Base-by-base conservation (phyloP, 169 alveolate genomes). In the Plasmodium ovale region DNA sequence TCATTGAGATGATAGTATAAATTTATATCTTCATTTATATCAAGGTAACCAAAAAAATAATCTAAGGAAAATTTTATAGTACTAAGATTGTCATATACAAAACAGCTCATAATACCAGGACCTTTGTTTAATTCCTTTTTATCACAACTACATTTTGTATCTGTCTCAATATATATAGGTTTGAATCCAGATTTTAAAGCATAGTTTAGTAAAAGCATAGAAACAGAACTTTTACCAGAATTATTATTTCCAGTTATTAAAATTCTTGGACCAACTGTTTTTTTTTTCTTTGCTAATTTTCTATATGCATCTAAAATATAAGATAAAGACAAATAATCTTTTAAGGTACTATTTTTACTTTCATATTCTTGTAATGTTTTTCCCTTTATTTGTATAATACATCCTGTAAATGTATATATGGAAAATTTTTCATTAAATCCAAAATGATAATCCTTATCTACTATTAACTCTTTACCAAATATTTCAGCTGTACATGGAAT, bases 221-320 rank as follows among this genome's bases (percentile, higher is more conserved):
- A 96, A 44, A 94, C 92, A 14, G 98, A 91, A 27, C 97, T 94
- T 65, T 96, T 96, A 10, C 98, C 98, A 37, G 97, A 95, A 62
- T 94, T 93, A 25, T 96, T 94, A 62, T 97, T 91, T 23, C 98
- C 98, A 0, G 97, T 95, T 39, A 96, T 94, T 58, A 96, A 65
- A 64, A 94, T 94, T 64, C 98, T 65, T 3, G 98, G 98, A 1
- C 98, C 98, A 7, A 87, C 77, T 29, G 73, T 87, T 54, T 95
- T 90, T 51, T 93, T 94, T 29, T 94, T 91, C 6, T 94, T 92
- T 25, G 98, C 96, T 51, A 93, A 89, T 7, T 92, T 95, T 19
- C 98, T 67, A 29, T 96, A 89, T 14, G 94, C 96, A 73, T 96
- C 95, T 51, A 96, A 89, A 10, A 88, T 94, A 44, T 92, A 70